Percentiles rank a stretch among this genome's conserved stretches.
Evolutionary conservation across 2,329 filamentous ascomycete genomes (phyloP).

Genomic region (Talaromyces atroroseus): DNA sequence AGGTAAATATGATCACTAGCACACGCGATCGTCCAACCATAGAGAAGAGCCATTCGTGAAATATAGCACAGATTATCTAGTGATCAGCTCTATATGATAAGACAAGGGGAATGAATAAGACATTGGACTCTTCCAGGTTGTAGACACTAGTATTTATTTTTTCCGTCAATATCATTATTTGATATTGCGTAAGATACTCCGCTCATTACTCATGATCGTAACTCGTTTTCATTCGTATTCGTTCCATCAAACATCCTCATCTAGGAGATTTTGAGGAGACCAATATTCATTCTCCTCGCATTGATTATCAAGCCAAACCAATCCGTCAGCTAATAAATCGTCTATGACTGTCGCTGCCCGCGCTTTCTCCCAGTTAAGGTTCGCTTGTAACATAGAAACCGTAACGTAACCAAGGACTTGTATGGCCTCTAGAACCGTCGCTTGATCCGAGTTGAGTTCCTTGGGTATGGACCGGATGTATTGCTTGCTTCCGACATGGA

Average conservation of each 20-base stretch:
- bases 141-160: neutral
- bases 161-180: neutral
- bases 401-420: constrained; percentile 87
- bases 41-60: too few species aligned
- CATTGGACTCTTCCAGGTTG: too few species aligned
- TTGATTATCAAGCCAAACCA: constrained; percentile 93
- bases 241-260: constrained; percentile 34
- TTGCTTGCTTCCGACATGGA: constrained; percentile 74
- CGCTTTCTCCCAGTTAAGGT: constrained; percentile 78
- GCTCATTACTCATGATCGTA: neutral
- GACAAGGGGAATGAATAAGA: neutral
- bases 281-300: constrained; percentile 87
- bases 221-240: neutral
- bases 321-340: constrained; percentile 78
- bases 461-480: constrained; percentile 92
- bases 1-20: too few species aligned
- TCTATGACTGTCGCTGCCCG: constrained; percentile 85
- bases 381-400: constrained; percentile 79
- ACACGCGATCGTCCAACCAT: too few species aligned
- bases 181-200: neutral
- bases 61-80: too few species aligned
- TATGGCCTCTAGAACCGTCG: constrained; percentile 82
- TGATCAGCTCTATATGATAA: neutral
- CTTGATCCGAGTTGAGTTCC: constrained; percentile 92
- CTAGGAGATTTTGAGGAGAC: constrained; percentile 48